Evolutionary conservation across 208 protist species (phyloP).

Genomic region (Crithidia bombi): DNA sequence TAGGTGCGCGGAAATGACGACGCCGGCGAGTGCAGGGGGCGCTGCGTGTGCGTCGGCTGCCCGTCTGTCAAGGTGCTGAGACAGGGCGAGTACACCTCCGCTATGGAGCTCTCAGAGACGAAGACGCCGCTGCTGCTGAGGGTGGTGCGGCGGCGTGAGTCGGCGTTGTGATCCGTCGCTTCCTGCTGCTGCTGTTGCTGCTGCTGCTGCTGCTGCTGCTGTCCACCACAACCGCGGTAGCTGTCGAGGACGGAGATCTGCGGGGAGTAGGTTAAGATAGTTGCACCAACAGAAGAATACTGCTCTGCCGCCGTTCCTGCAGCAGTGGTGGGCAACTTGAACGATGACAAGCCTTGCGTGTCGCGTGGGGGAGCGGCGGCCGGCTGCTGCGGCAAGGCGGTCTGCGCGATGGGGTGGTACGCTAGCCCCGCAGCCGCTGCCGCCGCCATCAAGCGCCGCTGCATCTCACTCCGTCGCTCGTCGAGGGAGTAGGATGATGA

Average conservation of each 20-base stretch:
- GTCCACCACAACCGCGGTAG: background rate
- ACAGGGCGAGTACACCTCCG: conserved; percentile 1
- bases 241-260: background rate
- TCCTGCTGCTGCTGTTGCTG: background rate
- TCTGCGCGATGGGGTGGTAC: too few species aligned
- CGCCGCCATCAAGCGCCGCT: conserved; percentile 24
- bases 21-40: background rate
- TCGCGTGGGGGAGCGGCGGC: too few species aligned
- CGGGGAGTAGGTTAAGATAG: background rate
- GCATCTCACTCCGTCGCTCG: conserved; percentile 14
- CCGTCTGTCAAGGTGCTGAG: background rate
- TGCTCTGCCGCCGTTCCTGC: background rate
- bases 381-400: background rate
- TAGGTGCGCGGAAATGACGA: background rate
- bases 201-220: background rate
- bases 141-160: background rate
- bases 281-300: too few species aligned
- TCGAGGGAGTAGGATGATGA: conserved; percentile 15
- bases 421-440: conserved; percentile 3
- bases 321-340: background rate
- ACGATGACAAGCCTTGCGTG: background rate
- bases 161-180: background rate
- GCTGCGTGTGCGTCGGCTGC: background rate
- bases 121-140: conserved; percentile 16
- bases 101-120: conserved; percentile 17